Evolutionary conservation across 2,329 filamentous ascomycete species (phyloP).

Genomic region (Endothia cerciana): DNA sequence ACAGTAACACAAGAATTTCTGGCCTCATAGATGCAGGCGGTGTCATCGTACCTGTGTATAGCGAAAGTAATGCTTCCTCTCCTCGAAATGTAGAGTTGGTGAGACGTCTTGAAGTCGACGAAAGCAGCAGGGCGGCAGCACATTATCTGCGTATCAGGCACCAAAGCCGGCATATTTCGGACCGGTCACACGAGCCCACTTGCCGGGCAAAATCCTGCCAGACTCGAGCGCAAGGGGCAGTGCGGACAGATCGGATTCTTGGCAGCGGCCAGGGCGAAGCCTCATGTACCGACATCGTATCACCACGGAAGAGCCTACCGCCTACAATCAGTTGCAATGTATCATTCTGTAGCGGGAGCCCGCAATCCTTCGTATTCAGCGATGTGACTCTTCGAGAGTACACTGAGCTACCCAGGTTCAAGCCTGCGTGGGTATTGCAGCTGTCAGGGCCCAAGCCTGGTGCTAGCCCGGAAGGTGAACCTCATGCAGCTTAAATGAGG

Average conservation of each 20-base stretch:
- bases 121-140: slow-evolving; percentile 1
- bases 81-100: slow-evolving; percentile 11
- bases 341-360: slow-evolving; percentile 6
- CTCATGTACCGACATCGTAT: slow-evolving; percentile 14
- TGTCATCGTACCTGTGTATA: not conserved
- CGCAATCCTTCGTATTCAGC: not conserved
- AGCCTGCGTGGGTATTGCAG: slow-evolving; percentile 12
- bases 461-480: not conserved
- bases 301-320: slow-evolving; percentile 20
- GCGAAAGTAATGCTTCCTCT: not conserved
- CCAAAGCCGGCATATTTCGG: slow-evolving; percentile 12
- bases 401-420: slow-evolving; percentile 9
- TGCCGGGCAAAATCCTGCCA: slow-evolving; percentile 14
- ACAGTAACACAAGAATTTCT: not conserved
- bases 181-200: slow-evolving; percentile 19
- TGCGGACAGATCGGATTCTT: slow-evolving; percentile 17
- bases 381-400: not conserved
- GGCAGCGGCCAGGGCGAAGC: slow-evolving; percentile 12
- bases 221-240: slow-evolving; percentile 22
- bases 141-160: slow-evolving; percentile 18
- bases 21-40: not conserved
- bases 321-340: slow-evolving; percentile 22
- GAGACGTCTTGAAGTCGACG: slow-evolving; percentile 4
- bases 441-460: slow-evolving; percentile 8
- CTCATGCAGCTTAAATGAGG: slow-evolving; percentile 7